Conservation (phyloP, 192 early-diverging fungal species). For the Backusella macrospora region DNA sequence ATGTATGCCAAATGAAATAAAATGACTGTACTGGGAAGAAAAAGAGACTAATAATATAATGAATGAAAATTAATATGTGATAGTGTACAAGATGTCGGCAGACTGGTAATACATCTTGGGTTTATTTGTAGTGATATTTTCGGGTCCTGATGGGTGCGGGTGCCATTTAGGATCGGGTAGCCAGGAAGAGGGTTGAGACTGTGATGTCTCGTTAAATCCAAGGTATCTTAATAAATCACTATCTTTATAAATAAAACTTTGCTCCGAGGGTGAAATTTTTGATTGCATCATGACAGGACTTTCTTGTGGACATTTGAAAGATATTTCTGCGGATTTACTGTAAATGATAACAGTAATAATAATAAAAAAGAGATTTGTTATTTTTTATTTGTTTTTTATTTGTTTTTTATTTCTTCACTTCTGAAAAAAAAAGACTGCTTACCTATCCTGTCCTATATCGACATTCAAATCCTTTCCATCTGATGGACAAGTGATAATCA, state of each 20-base stretch:
- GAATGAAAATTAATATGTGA: conserved; percentile 1
- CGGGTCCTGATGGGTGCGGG: neutral
- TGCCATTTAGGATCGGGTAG: conserved; percentile 10
- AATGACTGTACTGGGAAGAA: neutral
- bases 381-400: neutral
- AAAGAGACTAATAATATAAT: neutral
- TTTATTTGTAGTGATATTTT: neutral
- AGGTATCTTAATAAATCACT: neutral
- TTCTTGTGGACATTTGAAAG: no score
- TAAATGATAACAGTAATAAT: conserved; percentile 3
- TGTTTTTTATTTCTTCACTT: neutral
- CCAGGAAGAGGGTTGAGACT: neutral
- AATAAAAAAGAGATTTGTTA: neutral
- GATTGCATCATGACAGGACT: no score
- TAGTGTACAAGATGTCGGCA: neutral
- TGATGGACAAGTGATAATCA: conserved; percentile 15
- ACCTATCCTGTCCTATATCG: conserved; percentile 9
- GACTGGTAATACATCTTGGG: conserved; percentile 12
- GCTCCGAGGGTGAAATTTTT: neutral
- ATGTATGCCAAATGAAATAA: conserved; percentile 10
- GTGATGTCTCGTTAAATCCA: neutral
- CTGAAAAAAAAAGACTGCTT: neutral
- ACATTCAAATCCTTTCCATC: neutral
- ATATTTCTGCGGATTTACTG: conserved; percentile 4
- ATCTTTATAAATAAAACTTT: conserved; percentile 11